phyloP scores from a whole-genome alignment of 768 basidiomycete genomes.

The Kwoniella europaea region DNA sequence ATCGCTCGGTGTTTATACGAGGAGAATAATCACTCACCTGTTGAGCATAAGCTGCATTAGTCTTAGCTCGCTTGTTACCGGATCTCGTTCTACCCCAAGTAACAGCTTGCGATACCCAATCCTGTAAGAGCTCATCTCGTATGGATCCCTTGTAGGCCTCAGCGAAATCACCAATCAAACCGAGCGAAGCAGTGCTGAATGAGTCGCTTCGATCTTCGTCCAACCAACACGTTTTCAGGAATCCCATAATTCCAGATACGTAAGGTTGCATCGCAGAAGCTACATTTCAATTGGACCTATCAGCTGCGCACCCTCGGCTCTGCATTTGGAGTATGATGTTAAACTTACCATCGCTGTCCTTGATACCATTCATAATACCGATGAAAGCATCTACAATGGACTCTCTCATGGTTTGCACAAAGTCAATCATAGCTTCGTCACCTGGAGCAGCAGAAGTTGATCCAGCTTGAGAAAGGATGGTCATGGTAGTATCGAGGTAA shows the following conservation, averaged over 20 bases:
- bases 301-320: constrained; percentile 31
- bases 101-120: constrained; percentile 68
- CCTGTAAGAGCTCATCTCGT: constrained; percentile 74
- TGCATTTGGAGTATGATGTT: background rate
- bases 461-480: constrained; percentile 87
- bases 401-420: constrained; percentile 85
- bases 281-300: constrained; percentile 60
- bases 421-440: constrained; percentile 74
- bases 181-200: constrained; percentile 74
- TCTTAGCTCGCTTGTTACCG: constrained; percentile 35
- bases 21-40: constrained; percentile 32
- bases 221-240: constrained; percentile 80
- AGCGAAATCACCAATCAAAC: constrained; percentile 90
- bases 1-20: background rate
- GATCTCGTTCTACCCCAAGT: constrained; percentile 36
- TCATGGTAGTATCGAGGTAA: constrained; percentile 87
- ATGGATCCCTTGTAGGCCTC: constrained; percentile 81
- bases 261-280: constrained; percentile 63
- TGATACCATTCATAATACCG: constrained; percentile 88
- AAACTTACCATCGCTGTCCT: constrained; percentile 74
- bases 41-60: constrained; percentile 46
- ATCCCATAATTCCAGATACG: constrained; percentile 70
- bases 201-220: constrained; percentile 80
- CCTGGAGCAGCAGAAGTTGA: constrained; percentile 75
- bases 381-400: constrained; percentile 97